Evolutionary conservation across 768 basidiomycete genomes (phyloP).

Genomic region (Trametopsis cervina): DNA sequence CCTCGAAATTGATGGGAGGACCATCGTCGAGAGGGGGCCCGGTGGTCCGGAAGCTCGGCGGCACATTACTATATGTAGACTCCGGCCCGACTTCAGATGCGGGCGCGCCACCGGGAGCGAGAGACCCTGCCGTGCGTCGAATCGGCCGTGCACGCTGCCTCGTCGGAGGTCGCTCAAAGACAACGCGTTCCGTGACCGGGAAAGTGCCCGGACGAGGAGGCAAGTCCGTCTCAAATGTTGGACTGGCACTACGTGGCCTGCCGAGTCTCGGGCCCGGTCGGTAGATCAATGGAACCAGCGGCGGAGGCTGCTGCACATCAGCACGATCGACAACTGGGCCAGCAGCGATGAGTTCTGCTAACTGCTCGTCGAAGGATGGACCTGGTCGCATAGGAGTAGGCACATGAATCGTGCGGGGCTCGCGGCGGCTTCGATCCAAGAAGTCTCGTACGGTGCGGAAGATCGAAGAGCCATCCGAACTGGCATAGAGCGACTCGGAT

Average conservation of each 20-base stretch:
- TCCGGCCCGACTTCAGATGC: background rate
- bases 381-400: slow-evolving; percentile 37
- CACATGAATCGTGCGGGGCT: slow-evolving; percentile 33
- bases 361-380: slow-evolving; percentile 49
- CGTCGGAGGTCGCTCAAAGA: slow-evolving; percentile 2
- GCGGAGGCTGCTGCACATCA: slow-evolving; percentile 42
- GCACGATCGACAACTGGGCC: slow-evolving; percentile 32
- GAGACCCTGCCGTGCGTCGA: background rate
- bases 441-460: slow-evolving; percentile 16
- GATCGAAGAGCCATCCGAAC: slow-evolving; percentile 21
- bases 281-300: slow-evolving; percentile 47
- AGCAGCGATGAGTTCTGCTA: slow-evolving; percentile 54
- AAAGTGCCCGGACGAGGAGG: slow-evolving; percentile 24
- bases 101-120: background rate
- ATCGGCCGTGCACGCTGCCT: background rate
- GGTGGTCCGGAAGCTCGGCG: background rate
- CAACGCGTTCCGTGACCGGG: slow-evolving; percentile 15
- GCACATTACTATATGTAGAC: background rate
- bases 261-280: slow-evolving; percentile 35
- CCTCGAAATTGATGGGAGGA: slow-evolving; percentile 3
- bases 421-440: slow-evolving; percentile 21
- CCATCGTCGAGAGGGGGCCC: background rate
- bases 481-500: slow-evolving; percentile 25
- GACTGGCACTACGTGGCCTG: slow-evolving; percentile 37
- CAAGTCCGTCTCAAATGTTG: slow-evolving; percentile 24